phyloP scores from a whole-genome alignment of 2,329 filamentous ascomycete genomes.

The Talaromyces sp. region DNA sequence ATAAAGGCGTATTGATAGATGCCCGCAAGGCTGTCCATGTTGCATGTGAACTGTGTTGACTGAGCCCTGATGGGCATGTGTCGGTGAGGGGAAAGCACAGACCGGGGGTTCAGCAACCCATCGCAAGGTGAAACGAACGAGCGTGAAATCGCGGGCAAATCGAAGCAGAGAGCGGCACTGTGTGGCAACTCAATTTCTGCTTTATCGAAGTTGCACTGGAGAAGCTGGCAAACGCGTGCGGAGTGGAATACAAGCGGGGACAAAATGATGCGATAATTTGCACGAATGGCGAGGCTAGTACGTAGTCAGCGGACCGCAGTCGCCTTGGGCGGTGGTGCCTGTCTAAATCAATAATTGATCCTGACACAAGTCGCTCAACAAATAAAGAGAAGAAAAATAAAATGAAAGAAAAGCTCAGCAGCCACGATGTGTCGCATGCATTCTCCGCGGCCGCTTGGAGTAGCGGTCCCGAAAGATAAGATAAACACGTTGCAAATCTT shows the following conservation, averaged over 20 bases:
- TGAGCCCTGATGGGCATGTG: not conserved
- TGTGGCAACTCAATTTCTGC: not conserved
- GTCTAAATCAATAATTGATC: not conserved
- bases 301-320: not conserved
- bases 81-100: not conserved
- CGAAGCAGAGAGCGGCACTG: not conserved
- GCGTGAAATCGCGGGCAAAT: not conserved
- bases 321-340: not conserved
- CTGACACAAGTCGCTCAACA: not conserved
- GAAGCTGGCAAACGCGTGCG: not conserved
- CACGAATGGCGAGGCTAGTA: not conserved
- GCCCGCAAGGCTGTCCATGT: not conserved
- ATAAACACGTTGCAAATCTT: not conserved
- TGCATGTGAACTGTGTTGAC: not conserved
- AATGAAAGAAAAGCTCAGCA: not conserved
- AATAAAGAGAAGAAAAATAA: not conserved
- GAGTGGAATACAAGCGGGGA: not conserved
- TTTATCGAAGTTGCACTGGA: not conserved
- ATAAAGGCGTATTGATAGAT: not conserved
- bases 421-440: not conserved
- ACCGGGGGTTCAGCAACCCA: not conserved
- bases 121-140: not conserved
- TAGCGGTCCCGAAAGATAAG: not conserved
- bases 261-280: not conserved
- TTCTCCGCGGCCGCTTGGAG: not conserved